Conservation (phyloP, 371 early-diverging fungal species). For the Actinomortierella ambigua region DNA sequence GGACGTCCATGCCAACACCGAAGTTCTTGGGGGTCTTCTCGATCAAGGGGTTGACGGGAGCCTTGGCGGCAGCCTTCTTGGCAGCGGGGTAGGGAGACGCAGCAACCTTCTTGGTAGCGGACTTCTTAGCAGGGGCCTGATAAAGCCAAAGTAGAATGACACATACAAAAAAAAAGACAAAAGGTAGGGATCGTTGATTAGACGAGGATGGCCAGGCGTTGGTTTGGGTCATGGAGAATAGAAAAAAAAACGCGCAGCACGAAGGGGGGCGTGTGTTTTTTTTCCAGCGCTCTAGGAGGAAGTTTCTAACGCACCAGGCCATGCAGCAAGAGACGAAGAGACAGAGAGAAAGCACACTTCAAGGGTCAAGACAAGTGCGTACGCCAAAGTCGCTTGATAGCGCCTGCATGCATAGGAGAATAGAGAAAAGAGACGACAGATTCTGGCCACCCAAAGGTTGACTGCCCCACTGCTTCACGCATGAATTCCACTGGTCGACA, state of each 20-base stretch:
- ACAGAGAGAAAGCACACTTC: too few species aligned
- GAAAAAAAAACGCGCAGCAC: slow-evolving; percentile 8
- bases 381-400: too few species aligned
- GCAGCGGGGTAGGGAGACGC: slow-evolving; percentile 84
- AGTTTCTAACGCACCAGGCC: too few species aligned
- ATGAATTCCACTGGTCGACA: too few species aligned
- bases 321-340: too few species aligned
- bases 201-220: slow-evolving; percentile 25
- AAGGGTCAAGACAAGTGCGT: too few species aligned
- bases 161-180: slow-evolving; percentile 1
- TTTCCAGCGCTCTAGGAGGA: slow-evolving; percentile 16
- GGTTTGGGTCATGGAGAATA: slow-evolving; percentile 42
- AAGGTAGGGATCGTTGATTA: background rate
- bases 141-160: background rate
- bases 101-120: slow-evolving; percentile 90
- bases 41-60: slow-evolving; percentile 85
- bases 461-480: too few species aligned
- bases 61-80: slow-evolving; percentile 74
- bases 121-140: slow-evolving; percentile 65
- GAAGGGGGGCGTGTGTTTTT: background rate
- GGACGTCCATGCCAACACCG: slow-evolving; percentile 93
- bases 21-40: slow-evolving; percentile 94
- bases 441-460: too few species aligned
- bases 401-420: too few species aligned
- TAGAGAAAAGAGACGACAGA: too few species aligned